Conservation (phyloP, 192 early-diverging fungal species). For the Podila epigama region DNA sequence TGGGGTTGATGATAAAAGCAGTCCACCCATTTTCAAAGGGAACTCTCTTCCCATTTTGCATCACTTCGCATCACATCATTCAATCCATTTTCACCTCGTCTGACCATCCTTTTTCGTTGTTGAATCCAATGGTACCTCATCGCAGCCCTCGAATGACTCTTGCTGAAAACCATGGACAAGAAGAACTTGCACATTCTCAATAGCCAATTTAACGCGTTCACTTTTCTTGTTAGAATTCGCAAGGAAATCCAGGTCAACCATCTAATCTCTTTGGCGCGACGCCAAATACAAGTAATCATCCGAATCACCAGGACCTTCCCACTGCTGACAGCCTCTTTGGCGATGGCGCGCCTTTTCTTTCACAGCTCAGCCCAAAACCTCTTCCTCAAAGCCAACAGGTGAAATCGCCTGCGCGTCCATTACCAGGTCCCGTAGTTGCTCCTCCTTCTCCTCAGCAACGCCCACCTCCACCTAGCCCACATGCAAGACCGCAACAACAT, state of each 20-base stretch:
- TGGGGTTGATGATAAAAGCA: too few species aligned
- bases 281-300: too few species aligned
- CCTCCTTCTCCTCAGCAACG: not conserved
- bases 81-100: too few species aligned
- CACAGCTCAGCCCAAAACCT: not conserved
- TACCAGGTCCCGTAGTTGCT: not conserved
- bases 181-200: not conserved
- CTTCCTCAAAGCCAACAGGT: not conserved
- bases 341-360: not conserved
- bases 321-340: constrained; percentile 1
- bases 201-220: not conserved
- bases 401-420: not conserved
- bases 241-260: not conserved
- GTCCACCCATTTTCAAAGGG: too few species aligned
- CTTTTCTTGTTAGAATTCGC: not conserved
- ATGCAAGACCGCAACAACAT: not conserved
- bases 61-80: too few species aligned
- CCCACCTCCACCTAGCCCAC: not conserved
- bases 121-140: too few species aligned
- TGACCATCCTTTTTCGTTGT: too few species aligned
- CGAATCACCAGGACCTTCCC: not conserved
- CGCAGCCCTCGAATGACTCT: too few species aligned
- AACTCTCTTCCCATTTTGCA: too few species aligned
- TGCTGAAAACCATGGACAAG: too few species aligned
- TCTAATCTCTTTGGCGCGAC: not conserved